These are phyloP conservation scores for Thymus quinquecostatus DNA, from an alignment of 257 asterid species.

Conservation along the genomic window DNA sequence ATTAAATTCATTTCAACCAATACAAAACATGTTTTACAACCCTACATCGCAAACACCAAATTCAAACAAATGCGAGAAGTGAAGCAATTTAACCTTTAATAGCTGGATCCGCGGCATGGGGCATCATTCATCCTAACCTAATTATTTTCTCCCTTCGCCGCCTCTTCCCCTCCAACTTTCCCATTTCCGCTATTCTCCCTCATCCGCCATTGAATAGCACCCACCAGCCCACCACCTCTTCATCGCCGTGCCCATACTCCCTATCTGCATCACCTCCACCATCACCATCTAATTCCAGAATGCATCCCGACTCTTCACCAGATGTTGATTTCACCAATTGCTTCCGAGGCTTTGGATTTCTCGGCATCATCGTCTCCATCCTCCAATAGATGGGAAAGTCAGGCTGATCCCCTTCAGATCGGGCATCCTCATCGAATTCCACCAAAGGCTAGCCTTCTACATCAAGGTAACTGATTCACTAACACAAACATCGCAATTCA, in stretches of 20 bases:
- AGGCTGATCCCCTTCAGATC: slow-evolving; percentile 63
- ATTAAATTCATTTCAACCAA: slow-evolving; percentile 11
- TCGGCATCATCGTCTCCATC: slow-evolving; percentile 40
- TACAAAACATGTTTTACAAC: not conserved
- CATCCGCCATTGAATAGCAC: too few relatives aligned
- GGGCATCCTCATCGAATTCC: slow-evolving; percentile 70
- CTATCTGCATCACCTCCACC: slow-evolving; percentile 44
- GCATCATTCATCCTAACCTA: too few relatives aligned
- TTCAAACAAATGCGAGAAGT: too few relatives aligned
- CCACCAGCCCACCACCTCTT: too few relatives aligned
- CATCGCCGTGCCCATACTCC: too few relatives aligned
- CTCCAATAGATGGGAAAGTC: slow-evolving; percentile 41
- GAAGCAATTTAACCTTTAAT: too few relatives aligned
- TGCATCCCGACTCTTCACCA: slow-evolving; percentile 40
- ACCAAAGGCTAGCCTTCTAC: slow-evolving; percentile 92
- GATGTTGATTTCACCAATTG: slow-evolving; percentile 68
- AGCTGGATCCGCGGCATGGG: too few relatives aligned
- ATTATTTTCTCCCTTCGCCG: too few relatives aligned
- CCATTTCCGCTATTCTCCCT: too few relatives aligned
- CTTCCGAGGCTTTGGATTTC: slow-evolving; percentile 65
- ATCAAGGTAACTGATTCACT: slow-evolving; percentile 38
- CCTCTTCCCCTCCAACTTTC: too few relatives aligned
- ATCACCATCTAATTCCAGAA: slow-evolving; percentile 47
- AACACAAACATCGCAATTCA: not conserved
- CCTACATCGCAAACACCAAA: too few relatives aligned